Base-by-base conservation (phyloP, 1,284 basidiomycete genomes). In the Cryptococcus sp. region DNA sequence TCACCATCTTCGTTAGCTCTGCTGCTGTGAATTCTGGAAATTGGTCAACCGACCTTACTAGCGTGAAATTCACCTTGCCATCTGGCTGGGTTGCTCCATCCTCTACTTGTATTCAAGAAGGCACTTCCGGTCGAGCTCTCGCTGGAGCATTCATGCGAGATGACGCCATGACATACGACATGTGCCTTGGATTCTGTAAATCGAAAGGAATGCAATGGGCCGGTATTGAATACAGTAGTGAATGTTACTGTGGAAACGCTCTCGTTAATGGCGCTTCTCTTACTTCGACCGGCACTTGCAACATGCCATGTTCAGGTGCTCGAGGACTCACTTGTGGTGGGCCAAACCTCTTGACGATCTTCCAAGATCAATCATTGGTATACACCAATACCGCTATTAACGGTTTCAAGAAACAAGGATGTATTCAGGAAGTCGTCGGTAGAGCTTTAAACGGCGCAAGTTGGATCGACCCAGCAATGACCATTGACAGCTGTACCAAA, bases 21-120 rank as follows among this genome's bases (percentile, higher is more conserved):
- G 30, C 13, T 10, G 38, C 38, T 10, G 10, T 41, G 10, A 30
- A 38, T 32, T 47, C 42, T 32, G 37, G 11, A 41, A 44, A 10
- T n/a, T n/a, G 10, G 10, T 41, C 38, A 59, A 77, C 80, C 2
- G 74, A 77, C 2, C 67, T 82, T 47, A 79, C 79, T 58, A 74
- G 80, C 3, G 49, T 58, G 23, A 51, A 58, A 4, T 41, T 55
- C 7, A 46, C 56, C 11, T 57, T 72, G n/a, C 66, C 71, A 1
- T 34, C 65, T 32, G 70, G 72, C 4, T 76, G 61, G 59, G 50
- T 56, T 4, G 59, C 61, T n/a, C 56, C 62, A 5, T 72, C 73
- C 3, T 46, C 49, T 43, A 30, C 54, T 32, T 76, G 74, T 64
- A 66, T 73, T 42, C 57, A 64, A 33, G 71, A 74, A 43, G 64